These are phyloP conservation scores for Echinochloa phyllopogon DNA, from an alignment of 176 grass and related monocot genomes.

Conservation along the genomic window DNA sequence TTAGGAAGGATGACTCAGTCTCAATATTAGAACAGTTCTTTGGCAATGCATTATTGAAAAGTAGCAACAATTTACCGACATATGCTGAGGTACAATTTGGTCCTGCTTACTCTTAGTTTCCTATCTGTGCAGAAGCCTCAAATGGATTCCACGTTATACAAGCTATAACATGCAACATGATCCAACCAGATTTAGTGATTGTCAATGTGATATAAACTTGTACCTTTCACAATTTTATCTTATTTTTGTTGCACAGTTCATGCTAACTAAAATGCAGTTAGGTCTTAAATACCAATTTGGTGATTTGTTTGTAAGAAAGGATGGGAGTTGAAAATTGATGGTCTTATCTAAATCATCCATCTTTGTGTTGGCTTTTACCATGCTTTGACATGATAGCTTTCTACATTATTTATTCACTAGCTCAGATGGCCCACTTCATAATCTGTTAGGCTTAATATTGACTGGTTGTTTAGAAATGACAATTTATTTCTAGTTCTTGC, in stretches of 20 bases:
- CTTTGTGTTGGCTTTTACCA: background rate
- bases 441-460: conserved; percentile 35
- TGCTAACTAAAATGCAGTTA: conserved; percentile 15
- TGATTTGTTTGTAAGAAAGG: background rate
- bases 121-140: background rate
- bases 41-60: conserved; percentile 67
- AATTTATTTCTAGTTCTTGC: conserved; percentile 26
- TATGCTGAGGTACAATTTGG: conserved; percentile 51
- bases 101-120: conserved; percentile 28
- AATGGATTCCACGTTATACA: background rate
- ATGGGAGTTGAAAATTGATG: conserved; percentile 9
- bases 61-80: conserved; percentile 46
- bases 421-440: conserved; percentile 15
- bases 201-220: conserved; percentile 15
- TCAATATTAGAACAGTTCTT: conserved; percentile 94
- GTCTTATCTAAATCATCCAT: conserved; percentile 20
- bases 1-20: conserved; percentile 56
- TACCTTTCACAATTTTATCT: conserved; percentile 22
- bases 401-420: background rate
- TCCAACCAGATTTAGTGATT: conserved; percentile 23
- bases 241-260: background rate
- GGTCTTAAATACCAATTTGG: background rate
- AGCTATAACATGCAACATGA: background rate
- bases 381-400: background rate
- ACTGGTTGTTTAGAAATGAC: conserved; percentile 1